phyloP scores from a whole-genome alignment of 352 stramenopile genomes.

The Elongisporangium anandrum region DNA sequence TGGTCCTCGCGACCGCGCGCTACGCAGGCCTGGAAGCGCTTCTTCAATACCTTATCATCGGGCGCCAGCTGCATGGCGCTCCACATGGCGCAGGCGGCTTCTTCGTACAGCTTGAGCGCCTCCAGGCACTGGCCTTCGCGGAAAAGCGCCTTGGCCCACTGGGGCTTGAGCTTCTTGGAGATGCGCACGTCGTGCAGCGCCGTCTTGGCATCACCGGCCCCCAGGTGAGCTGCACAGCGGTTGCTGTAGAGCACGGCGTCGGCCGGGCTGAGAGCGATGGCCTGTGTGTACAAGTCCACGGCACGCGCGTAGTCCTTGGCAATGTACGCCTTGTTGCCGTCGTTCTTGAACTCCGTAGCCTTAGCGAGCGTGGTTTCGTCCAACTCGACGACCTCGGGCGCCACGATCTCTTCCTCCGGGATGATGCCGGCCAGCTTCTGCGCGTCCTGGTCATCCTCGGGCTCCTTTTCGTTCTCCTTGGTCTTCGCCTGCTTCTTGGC shows the following conservation, averaged over 20 bases:
- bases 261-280: slow-evolving; percentile 49
- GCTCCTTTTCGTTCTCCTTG: slow-evolving; percentile 12
- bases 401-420: slow-evolving; percentile 41
- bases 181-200: slow-evolving; percentile 73
- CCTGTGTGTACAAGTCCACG: slow-evolving; percentile 58
- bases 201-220: slow-evolving; percentile 49
- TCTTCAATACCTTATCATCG: slow-evolving; percentile 70
- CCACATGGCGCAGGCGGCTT: slow-evolving; percentile 72
- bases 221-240: slow-evolving; percentile 69
- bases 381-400: slow-evolving; percentile 33
- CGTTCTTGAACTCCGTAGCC: slow-evolving; percentile 52
- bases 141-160: slow-evolving; percentile 82
- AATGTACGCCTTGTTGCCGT: slow-evolving; percentile 67
- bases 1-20: slow-evolving; percentile 58
- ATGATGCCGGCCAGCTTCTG: slow-evolving; percentile 38
- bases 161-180: slow-evolving; percentile 74
- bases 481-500: slow-evolving; percentile 30
- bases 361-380: slow-evolving; percentile 30
- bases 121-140: slow-evolving; percentile 83
- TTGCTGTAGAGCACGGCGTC: slow-evolving; percentile 78
- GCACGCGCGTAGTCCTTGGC: slow-evolving; percentile 52
- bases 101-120: slow-evolving; percentile 63
- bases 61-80: slow-evolving; percentile 67
- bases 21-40: slow-evolving; percentile 79
- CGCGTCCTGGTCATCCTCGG: slow-evolving; percentile 31